Evolutionary conservation across 768 basidiomycete species (phyloP).

Genomic region (Termitomyces sp.): DNA sequence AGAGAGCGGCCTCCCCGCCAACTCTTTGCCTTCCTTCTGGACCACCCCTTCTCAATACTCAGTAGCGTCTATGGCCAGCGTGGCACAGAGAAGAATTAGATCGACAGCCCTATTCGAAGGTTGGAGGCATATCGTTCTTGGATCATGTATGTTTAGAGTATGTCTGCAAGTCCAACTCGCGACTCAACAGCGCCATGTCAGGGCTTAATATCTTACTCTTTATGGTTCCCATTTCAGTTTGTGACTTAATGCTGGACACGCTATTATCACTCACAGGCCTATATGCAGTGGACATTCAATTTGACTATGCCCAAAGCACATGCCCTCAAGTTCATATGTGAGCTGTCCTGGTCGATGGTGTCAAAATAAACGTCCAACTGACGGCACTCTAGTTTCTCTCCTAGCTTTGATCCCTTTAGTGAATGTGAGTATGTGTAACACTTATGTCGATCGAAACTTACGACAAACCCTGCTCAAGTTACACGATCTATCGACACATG

Average conservation of each 20-base stretch:
- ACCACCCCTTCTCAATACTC: constrained; percentile 10
- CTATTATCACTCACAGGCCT: background rate
- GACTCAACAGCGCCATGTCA: constrained; percentile 19
- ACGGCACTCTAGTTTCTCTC: constrained; percentile 43
- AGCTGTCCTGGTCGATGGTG: background rate
- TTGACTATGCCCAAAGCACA: constrained; percentile 41
- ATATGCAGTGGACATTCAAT: constrained; percentile 48
- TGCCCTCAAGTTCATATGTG: constrained; percentile 58
- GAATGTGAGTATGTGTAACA: constrained; percentile 37
- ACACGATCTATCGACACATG: constrained; percentile 71
- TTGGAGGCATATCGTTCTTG: constrained; percentile 47
- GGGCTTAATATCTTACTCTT: constrained; percentile 69
- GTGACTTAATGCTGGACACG: constrained; percentile 16
- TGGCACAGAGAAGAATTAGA: background rate
- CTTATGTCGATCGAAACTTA: background rate
- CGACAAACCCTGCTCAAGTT: constrained; percentile 34
- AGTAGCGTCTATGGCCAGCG: background rate
- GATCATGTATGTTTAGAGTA: constrained; percentile 43
- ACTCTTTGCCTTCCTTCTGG: constrained; percentile 10
- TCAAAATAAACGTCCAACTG: background rate
- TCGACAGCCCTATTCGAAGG: constrained; percentile 25
- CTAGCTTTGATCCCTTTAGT: constrained; percentile 75
- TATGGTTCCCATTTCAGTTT: constrained; percentile 63
- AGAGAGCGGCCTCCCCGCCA: constrained; percentile 5
- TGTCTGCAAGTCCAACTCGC: background rate